Evolutionary conservation across 495 filamentous ascomycete genomes (phyloP), one percentile per base, ranked within the genome.

Genomic region (Xylaria grammica): DNA sequence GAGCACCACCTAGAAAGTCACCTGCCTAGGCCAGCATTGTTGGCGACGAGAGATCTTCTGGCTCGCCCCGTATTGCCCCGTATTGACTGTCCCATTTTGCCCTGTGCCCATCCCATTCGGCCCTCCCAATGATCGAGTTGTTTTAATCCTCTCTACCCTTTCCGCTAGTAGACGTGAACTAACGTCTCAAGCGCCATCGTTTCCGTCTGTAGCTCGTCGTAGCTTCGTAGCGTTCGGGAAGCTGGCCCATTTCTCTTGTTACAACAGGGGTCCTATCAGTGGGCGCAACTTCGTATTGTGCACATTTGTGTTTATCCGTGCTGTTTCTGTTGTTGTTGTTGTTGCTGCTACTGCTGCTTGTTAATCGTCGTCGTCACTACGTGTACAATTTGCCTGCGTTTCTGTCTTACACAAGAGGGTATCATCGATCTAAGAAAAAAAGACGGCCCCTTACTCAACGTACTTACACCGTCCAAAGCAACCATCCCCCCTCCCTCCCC

Each of bases 21-120:
- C 63, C 63, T 65, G 63, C 63, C 63, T 65, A 65, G 63, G 63
- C 63, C 63, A 65, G 62, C 44, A 51, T 55, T 64, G 51, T 40
- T 51, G 20, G 32, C 46, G 24, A 42, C 32, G 20, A 50, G 1
- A 60, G 58, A 61, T 52, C 58, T 51, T 30, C 58, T 20, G 40
- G 26, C 55, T 9, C 26, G 40, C 55, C 55, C 19, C 54, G 17
- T 20, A 13, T 36, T 15, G 36, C 60, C 60, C 49, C 62, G 62
- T 58, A 57, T 64, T 58, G 49, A 40, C 19, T 51, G 32, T 61
- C 22, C 58, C 58, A 45, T 38, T 50, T 19, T 40, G 46, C 45
- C 46, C 46, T 36, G 36, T 19, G 24, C 55, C 7, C 55, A n/a
- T 29, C 46, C 38, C 24, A 60, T 60, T 60, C 56, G 56, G 38